Conservation (phyloP, 495 filamentous ascomycete species). For the Immersiella caudata region DNA sequence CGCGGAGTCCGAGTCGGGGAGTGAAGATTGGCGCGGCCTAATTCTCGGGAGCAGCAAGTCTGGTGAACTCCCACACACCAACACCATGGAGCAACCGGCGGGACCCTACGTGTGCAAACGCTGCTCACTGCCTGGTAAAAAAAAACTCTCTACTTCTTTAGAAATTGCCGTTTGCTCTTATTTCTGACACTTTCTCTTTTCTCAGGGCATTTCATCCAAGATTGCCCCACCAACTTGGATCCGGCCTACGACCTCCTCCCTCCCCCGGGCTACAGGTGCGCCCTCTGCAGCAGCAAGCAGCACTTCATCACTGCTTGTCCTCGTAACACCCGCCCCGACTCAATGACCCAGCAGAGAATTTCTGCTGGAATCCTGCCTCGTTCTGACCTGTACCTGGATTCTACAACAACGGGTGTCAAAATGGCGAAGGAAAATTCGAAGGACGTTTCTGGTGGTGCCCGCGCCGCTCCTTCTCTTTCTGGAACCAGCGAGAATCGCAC, state of each 20-base stretch:
- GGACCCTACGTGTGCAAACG: background rate
- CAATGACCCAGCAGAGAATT: conserved; percentile 23
- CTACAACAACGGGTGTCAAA: too few relatives aligned
- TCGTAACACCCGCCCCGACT: too few relatives aligned
- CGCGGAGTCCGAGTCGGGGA: background rate
- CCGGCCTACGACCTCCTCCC: conserved; percentile 38
- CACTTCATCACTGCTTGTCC: conserved; percentile 44
- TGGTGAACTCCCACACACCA: background rate
- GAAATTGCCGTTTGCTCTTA: background rate
- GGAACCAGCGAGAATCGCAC: background rate
- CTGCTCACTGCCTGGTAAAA: background rate
- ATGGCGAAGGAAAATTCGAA: background rate
- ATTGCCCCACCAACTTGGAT: conserved; percentile 48
- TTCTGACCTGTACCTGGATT: too few relatives aligned
- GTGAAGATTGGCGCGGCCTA: background rate
- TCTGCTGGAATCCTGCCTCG: background rate
- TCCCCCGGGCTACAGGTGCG: conserved; percentile 37
- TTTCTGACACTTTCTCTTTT: background rate
- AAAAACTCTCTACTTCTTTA: background rate
- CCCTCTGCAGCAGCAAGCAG: conserved; percentile 31
- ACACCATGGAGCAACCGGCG: background rate
- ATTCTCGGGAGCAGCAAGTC: background rate
- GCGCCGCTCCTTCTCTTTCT: background rate
- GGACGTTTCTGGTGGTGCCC: background rate
- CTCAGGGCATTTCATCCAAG: conserved; percentile 43